These are phyloP conservation scores for Colletotrichum echinochloae DNA, from an alignment of 2,329 filamentous ascomycete species.

Conservation along the genomic window DNA sequence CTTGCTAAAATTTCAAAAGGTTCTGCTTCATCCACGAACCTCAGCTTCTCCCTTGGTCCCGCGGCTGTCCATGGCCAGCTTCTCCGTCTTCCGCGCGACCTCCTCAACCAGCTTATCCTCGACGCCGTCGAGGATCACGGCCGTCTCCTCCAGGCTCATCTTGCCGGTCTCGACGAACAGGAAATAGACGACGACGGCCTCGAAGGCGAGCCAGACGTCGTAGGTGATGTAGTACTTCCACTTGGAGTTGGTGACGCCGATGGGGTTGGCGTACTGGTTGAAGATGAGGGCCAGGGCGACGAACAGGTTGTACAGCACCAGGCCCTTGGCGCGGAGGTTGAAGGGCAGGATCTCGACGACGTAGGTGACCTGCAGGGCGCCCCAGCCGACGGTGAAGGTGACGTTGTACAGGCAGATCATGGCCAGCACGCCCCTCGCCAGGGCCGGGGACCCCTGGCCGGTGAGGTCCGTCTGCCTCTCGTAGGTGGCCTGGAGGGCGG, in stretches of 20 bases:
- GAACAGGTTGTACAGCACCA: conserved; percentile 46
- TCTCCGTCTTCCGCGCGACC: conserved; percentile 37
- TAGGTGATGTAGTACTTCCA: conserved; percentile 57
- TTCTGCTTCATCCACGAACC: background rate
- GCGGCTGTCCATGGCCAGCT: conserved; percentile 5
- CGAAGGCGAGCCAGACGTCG: conserved; percentile 37
- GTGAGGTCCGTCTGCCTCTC: conserved; percentile 42
- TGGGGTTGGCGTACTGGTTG: conserved; percentile 34
- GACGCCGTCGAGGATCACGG: conserved; percentile 36
- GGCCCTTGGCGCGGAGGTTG: conserved; percentile 48
- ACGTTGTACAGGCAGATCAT: conserved; percentile 51
- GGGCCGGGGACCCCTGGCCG: conserved; percentile 19
- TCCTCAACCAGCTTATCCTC: conserved; percentile 36
- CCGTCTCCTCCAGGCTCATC: conserved; percentile 39
- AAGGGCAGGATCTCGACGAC: conserved; percentile 58
- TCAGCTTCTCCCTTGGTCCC: background rate
- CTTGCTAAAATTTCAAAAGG: background rate
- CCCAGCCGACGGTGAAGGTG: conserved; percentile 53
- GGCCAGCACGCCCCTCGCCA: conserved; percentile 46
- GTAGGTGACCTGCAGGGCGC: conserved; percentile 57
- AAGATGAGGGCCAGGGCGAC: conserved; percentile 41
- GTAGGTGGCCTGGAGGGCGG: conserved; percentile 38
- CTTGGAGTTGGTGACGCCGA: conserved; percentile 33
- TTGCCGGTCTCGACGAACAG: conserved; percentile 40
- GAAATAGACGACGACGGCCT: conserved; percentile 37